Base-by-base conservation (phyloP, 306 rosid species). In the Sicyos edulis region DNA sequence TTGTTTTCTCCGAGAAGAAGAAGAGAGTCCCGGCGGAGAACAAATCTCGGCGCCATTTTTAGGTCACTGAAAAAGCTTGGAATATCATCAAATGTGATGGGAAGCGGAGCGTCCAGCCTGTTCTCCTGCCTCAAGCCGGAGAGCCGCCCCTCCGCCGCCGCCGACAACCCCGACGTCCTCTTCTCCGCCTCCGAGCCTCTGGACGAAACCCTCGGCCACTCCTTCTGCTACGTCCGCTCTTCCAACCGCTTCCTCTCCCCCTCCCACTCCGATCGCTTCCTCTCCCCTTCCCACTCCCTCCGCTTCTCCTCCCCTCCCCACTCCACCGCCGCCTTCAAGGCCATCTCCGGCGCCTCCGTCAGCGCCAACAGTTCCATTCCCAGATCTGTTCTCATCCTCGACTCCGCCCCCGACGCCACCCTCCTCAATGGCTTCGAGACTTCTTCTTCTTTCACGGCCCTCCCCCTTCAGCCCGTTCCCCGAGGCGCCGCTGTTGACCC, bases 121-220 rank as follows among this genome's bases (percentile, higher is more conserved):
- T 82, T 83, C 59, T 83, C 96, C 6, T 90, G 98, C 82, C 83
- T 89, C 53, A 76, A 80, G 70, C 88, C 92, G 83, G 86, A 60
- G 50, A 75, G 80, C 82, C 75, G 86, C 54, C 75, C 78, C 56
- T 20, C 70, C 65, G 55, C 71, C 76, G 45, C 45, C 75, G 88
- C 49, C 70, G 70, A 80, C 16, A 74, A 73, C 24, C 79, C 77
- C 74, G 91, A 85, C 37, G 57, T 83, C 26, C 70, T 84, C 61
- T 87, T 91, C 79, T 54, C 88, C 0, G 82, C 47, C 47, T 42
- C 47, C 47, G 47, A 42, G 47, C 47, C 95, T 0, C 65, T 90
- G 14, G 98, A 93, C 74, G 97, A 91, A 93, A 90, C 96, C 91
- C 95, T 90, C 83, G 98, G 98, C 68, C 98, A 93, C 76, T 93